Evolutionary conservation across 2,329 filamentous ascomycete species (phyloP).

Genomic region (Phialophora verrucosa): DNA sequence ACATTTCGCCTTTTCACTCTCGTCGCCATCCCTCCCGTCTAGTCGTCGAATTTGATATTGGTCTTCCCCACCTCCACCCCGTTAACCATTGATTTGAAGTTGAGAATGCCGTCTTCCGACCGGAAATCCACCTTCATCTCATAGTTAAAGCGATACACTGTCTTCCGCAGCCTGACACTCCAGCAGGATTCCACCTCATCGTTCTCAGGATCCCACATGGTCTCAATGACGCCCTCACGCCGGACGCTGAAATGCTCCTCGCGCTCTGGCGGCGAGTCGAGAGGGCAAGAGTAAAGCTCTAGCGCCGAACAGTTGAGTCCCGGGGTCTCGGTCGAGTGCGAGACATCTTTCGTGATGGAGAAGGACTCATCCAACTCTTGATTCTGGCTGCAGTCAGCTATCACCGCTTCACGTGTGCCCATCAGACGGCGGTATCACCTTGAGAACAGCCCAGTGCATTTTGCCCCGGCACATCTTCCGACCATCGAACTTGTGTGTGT

Average conservation of each 20-base stretch:
- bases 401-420: not conserved
- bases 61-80: not conserved
- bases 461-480: conserved; percentile 1
- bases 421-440: not conserved
- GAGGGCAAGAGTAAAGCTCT: not conserved
- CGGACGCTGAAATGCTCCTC: not conserved
- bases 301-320: not conserved
- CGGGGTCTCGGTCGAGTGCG: not conserved
- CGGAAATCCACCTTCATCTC: not conserved
- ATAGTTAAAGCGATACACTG: not conserved
- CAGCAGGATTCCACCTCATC: not conserved
- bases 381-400: not conserved
- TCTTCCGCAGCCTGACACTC: not conserved
- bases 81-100: not conserved
- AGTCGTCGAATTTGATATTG: not conserved
- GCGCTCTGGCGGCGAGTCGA: not conserved
- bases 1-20: not conserved
- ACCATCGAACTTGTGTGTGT: conserved; percentile 1
- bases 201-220: not conserved
- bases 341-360: not conserved
- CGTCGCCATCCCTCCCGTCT: not conserved
- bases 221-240: not conserved
- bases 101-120: not conserved
- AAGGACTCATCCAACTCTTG: conserved; percentile 7
- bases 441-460: conserved; percentile 8